These are phyloP conservation scores for Cymbopogon flexuosus DNA, from an alignment of 202 grass and related monocot genomes.

Conservation along the genomic window DNA sequence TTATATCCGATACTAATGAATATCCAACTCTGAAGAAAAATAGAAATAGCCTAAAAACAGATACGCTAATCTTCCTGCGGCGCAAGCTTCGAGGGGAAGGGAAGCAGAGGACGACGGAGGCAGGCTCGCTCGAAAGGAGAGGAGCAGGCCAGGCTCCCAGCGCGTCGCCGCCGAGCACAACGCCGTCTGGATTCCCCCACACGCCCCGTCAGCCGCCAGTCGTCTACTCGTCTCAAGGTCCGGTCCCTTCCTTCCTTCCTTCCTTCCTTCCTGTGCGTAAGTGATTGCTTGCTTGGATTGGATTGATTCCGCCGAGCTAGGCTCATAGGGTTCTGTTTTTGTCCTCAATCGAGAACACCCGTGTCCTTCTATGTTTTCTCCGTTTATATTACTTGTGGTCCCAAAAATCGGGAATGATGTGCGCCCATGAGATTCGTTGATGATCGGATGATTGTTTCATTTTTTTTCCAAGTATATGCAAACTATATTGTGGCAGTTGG, in stretches of 20 bases:
- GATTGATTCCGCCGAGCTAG: neutral
- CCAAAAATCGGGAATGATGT: neutral
- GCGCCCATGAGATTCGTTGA: neutral
- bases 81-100: neutral
- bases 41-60: neutral
- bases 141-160: neutral
- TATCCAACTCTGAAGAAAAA: neutral
- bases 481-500: neutral
- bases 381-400: no score
- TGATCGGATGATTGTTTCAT: neutral
- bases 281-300: neutral
- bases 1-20: neutral
- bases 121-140: no score
- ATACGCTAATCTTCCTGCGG: slow-evolving; percentile 16
- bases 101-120: neutral
- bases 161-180: neutral
- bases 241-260: neutral
- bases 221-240: neutral
- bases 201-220: neutral
- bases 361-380: neutral
- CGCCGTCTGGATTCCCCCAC: neutral
- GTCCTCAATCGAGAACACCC: neutral
- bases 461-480: neutral
- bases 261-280: neutral
- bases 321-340: neutral